A percentile compares a stretch with the other conserved stretches of the same genome.
These are phyloP conservation scores for Chaetomium fimeti DNA, from an alignment of 495 filamentous ascomycete genomes.

Conservation along the genomic window DNA sequence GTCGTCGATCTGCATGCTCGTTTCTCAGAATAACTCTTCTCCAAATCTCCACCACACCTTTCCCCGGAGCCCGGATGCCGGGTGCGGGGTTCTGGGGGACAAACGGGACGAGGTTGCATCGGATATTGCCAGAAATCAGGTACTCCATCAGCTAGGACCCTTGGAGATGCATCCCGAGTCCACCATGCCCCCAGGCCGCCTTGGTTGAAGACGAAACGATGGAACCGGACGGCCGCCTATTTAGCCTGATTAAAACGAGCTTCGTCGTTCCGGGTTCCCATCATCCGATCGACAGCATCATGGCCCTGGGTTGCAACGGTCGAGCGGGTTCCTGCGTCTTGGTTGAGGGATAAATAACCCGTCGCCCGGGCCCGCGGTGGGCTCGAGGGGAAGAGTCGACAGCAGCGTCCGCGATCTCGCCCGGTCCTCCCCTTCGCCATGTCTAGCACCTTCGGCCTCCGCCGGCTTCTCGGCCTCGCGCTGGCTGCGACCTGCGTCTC, in stretches of 20 bases:
- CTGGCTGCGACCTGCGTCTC: conserved; percentile 19
- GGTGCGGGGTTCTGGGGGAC: conserved; percentile 22
- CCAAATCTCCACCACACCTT: conserved; percentile 5
- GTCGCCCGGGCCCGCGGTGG: neutral
- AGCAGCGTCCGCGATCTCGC: conserved; percentile 5
- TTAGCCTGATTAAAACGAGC: conserved; percentile 29
- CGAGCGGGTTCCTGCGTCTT: conserved; percentile 27
- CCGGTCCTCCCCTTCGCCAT: conserved; percentile 4
- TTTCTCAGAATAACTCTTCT: conserved; percentile 8
- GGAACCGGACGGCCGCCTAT: conserved; percentile 15
- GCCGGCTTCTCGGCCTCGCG: conserved; percentile 25
- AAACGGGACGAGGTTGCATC: conserved; percentile 19
- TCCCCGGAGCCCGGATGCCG: conserved; percentile 20
- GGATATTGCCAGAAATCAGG: conserved; percentile 6
- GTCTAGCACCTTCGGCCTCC: conserved; percentile 19
- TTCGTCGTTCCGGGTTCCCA: conserved; percentile 20
- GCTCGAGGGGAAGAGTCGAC: neutral
- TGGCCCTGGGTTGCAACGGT: conserved; percentile 14
- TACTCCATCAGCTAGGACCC: conserved; percentile 22
- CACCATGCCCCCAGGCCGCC: conserved; percentile 4
- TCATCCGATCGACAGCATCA: conserved; percentile 1
- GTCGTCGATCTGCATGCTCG: neutral
- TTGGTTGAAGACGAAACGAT: conserved; percentile 13
- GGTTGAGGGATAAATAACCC: conserved; percentile 16
- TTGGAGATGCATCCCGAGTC: conserved; percentile 20